A percentile compares a stretch with the other conserved stretches of the same genome.
Conservation (phyloP, 2,329 filamentous ascomycete genomes). For the Diaporthe velutina region DNA sequence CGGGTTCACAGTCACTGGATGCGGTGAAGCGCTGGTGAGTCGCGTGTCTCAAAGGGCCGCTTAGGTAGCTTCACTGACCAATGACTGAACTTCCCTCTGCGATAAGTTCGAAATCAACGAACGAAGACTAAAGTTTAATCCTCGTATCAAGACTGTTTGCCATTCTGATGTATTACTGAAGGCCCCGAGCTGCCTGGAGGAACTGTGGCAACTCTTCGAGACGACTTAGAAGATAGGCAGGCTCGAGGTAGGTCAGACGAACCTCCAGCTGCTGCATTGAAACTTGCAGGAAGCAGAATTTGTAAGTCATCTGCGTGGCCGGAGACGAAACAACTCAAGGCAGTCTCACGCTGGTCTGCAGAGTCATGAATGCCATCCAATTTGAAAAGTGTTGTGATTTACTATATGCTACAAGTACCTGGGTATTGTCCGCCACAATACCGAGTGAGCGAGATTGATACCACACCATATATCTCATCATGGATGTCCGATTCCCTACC, state of each 20-base stretch:
- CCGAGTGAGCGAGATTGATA: neutral
- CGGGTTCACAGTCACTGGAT: neutral
- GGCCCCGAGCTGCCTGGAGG: no score
- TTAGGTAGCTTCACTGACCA: neutral
- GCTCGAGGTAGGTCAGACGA: no score
- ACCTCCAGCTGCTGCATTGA: neutral
- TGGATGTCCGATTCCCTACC: neutral
- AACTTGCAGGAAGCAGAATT: neutral
- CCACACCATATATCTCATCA: neutral
- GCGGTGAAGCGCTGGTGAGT: neutral
- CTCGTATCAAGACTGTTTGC: no score
- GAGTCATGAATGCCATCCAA: accelerated
- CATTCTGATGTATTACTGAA: no score
- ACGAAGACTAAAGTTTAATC: no score
- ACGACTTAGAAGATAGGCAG: no score
- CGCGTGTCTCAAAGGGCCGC: neutral
- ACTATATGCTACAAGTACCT: conserved; percentile 16
- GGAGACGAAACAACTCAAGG: no score
- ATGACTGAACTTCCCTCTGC: neutral
- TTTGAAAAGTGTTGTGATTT: neutral
- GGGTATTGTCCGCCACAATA: neutral
- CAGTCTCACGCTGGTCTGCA: no score
- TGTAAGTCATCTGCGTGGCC: neutral
- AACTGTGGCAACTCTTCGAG: no score
- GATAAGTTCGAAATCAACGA: neutral